Conservation (phyloP, 2,329 filamentous ascomycete genomes). For the Penicillium sp. region DNA sequence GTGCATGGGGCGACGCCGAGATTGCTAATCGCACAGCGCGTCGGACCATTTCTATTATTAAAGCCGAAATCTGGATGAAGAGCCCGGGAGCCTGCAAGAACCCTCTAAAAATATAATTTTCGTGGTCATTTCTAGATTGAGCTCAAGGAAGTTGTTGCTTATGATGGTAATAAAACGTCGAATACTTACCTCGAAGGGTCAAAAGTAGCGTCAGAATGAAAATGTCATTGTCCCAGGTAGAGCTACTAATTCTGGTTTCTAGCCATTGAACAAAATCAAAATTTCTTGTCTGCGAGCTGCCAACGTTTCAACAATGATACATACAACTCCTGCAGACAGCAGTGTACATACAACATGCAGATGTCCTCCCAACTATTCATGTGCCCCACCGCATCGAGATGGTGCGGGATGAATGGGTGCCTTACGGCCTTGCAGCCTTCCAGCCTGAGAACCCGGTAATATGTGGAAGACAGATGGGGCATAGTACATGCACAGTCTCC, state of each 20-base stretch:
- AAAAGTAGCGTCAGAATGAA: not conserved
- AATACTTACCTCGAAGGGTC: too few species aligned
- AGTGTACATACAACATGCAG: not conserved
- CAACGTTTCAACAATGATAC: not conserved
- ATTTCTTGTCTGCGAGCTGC: not conserved
- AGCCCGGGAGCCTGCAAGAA: constrained; percentile 15
- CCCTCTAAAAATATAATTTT: not conserved
- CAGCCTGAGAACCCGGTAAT: not conserved
- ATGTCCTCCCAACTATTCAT: not conserved
- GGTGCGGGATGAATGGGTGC: not conserved
- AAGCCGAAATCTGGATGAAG: not conserved
- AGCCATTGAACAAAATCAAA: not conserved
- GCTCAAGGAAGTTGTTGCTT: not conserved
- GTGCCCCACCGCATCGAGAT: not conserved
- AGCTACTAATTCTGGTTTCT: not conserved
- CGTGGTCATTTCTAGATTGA: not conserved
- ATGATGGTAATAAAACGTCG: too few species aligned
- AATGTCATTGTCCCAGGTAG: not conserved
- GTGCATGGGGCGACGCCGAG: constrained; percentile 3
- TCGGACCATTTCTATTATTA: constrained; percentile 17
- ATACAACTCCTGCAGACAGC: not conserved
- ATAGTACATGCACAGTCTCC: too few species aligned
- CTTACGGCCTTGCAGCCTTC: not conserved
- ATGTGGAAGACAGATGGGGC: too few species aligned
- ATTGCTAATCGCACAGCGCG: not conserved